These are phyloP conservation scores for Mallotus nudiflorus DNA, from an alignment of 345 rosid genomes.

Conservation along the genomic window DNA sequence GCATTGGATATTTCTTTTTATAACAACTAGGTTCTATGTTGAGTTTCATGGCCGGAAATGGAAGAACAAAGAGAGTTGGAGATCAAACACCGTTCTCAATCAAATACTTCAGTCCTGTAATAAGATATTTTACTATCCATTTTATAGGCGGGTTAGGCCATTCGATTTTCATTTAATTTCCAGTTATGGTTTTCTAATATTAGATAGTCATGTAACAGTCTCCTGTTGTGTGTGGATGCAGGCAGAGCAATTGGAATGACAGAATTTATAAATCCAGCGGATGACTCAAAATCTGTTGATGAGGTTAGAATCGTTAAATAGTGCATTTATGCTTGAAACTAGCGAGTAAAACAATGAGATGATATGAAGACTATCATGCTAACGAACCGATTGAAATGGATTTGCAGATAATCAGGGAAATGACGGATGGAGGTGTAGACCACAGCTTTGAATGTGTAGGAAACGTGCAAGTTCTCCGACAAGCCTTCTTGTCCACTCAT, in stretches of 20 bases:
- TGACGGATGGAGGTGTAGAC: slow-evolving; percentile 62
- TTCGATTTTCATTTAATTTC: no score
- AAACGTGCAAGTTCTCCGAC: slow-evolving; percentile 51
- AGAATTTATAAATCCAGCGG: slow-evolving; percentile 37
- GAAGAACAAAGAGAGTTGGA: no score
- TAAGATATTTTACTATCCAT: no score
- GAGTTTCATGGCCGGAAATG: no score
- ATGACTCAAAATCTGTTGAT: slow-evolving; percentile 27
- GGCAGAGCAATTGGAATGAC: slow-evolving; percentile 41
- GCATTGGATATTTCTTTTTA: no score
- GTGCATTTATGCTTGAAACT: neutral
- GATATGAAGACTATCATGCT: neutral
- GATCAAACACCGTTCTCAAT: no score
- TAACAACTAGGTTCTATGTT: no score
- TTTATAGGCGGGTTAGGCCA: no score
- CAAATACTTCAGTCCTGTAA: no score
- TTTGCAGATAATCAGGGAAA: slow-evolving; percentile 50
- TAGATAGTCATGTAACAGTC: no score
- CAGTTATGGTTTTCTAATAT: no score
- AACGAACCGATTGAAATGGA: neutral
- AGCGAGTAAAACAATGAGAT: neutral
- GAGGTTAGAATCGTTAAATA: slow-evolving; percentile 26
- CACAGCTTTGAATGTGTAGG: slow-evolving; percentile 67
- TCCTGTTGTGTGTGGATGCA: neutral
- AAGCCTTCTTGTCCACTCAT: slow-evolving; percentile 64